These are phyloP conservation scores for Tephrocybe rancida DNA, from an alignment of 768 basidiomycete species.

Conservation along the genomic window DNA sequence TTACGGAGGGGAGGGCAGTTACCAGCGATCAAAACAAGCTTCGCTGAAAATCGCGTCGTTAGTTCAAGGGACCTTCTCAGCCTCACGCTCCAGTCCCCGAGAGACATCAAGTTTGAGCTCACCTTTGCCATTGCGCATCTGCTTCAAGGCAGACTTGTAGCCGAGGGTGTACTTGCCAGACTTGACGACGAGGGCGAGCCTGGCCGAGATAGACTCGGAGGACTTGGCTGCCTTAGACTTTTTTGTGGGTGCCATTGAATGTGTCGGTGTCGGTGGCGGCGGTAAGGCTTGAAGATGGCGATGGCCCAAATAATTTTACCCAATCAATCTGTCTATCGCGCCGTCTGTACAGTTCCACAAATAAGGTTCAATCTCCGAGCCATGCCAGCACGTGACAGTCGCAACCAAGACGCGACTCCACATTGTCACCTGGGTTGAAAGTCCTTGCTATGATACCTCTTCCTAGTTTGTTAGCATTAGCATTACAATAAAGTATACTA, in stretches of 20 bases:
- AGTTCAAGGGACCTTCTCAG: slow-evolving; percentile 99
- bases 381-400: slow-evolving; percentile 4
- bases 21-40: slow-evolving; percentile 97
- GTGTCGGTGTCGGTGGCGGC: slow-evolving; percentile 26
- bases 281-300: slow-evolving; percentile 15
- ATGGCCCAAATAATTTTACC: neutral
- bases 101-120: slow-evolving; percentile 52
- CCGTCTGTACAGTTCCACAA: slow-evolving; percentile 32
- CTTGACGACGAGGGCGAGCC: slow-evolving; percentile 96
- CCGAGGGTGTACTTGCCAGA: slow-evolving; percentile 97
- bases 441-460: too few relatives aligned
- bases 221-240: slow-evolving; percentile 94
- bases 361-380: slow-evolving; percentile 31
- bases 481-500: too few relatives aligned
- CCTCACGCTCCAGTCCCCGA: slow-evolving; percentile 96
- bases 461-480: too few relatives aligned
- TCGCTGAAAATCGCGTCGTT: slow-evolving; percentile 67
- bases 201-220: slow-evolving; percentile 90
- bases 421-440: neutral
- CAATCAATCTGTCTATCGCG: neutral
- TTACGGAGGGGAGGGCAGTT: slow-evolving; percentile 99
- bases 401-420: neutral
- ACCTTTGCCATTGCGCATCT: slow-evolving; percentile 99
- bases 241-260: slow-evolving; percentile 88
- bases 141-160: slow-evolving; percentile 98